Evolutionary conservation across 192 early-diverging fungal genomes (phyloP).

Genomic region (Coemansia sp.): DNA sequence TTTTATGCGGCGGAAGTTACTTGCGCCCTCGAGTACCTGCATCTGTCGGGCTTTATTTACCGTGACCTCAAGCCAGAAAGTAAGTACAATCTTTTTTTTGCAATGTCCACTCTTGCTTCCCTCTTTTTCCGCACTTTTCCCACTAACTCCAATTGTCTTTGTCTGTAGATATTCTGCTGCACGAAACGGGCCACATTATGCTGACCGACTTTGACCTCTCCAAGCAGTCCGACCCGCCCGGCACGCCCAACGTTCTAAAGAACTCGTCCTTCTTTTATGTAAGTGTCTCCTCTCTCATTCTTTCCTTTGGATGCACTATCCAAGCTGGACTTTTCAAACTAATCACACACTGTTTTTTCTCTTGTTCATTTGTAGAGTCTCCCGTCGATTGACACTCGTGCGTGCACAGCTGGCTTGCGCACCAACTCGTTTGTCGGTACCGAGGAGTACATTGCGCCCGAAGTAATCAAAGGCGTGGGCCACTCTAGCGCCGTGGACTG

Average conservation of each 20-base stretch:
- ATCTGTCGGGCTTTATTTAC: constrained; percentile 96
- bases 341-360: neutral
- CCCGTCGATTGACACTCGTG: constrained; percentile 81
- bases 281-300: constrained; percentile 14
- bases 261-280: constrained; percentile 58
- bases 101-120: constrained; percentile 11
- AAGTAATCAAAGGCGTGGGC: constrained; percentile 93
- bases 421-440: constrained; percentile 99
- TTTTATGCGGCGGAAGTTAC: constrained; percentile 99
- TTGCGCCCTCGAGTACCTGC: constrained; percentile 92
- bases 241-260: constrained; percentile 69
- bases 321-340: neutral
- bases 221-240: constrained; percentile 85
- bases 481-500: constrained; percentile 96
- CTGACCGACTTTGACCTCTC: constrained; percentile 98
- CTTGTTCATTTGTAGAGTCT: constrained; percentile 36
- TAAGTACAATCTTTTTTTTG: constrained; percentile 57
- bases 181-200: constrained; percentile 97
- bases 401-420: constrained; percentile 80
- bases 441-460: constrained; percentile 99
- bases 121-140: constrained; percentile 3
- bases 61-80: constrained; percentile 97
- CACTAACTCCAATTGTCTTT: neutral
- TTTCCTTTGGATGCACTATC: neutral
- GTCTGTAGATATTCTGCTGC: constrained; percentile 77